phyloP scores from a whole-genome alignment of 179 eudicot species.

The Nepenthes alata region DNA sequence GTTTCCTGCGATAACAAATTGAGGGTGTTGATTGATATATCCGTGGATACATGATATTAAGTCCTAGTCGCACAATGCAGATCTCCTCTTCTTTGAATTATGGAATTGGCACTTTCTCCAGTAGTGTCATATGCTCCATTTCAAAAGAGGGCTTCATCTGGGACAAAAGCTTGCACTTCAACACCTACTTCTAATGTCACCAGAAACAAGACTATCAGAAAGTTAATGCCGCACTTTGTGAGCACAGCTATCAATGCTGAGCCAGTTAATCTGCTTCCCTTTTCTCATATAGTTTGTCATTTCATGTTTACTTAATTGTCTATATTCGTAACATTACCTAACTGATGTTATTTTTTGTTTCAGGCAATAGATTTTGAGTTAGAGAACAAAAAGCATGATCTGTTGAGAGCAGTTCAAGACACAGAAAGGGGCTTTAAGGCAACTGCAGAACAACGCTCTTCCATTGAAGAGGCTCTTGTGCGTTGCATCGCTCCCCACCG shows the following conservation, averaged over 20 bases:
- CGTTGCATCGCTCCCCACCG: not conserved
- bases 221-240: slow-evolving; percentile 14
- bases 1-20: too few relatives aligned
- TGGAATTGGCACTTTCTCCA: slow-evolving; percentile 22
- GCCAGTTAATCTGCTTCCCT: slow-evolving; percentile 10
- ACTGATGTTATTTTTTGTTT: slow-evolving; percentile 1
- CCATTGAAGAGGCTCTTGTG: slow-evolving; percentile 74
- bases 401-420: slow-evolving; percentile 56
- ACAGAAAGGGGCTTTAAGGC: slow-evolving; percentile 69
- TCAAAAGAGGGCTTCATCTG: slow-evolving; percentile 5
- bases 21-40: too few relatives aligned
- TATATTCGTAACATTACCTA: not conserved
- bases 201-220: slow-evolving; percentile 9
- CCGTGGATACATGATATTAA: not conserved
- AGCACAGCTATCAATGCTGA: slow-evolving; percentile 13
- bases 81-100: slow-evolving; percentile 15
- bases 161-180: slow-evolving; percentile 5
- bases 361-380: slow-evolving; percentile 19
- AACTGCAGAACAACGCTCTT: slow-evolving; percentile 51
- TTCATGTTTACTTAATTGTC: slow-evolving; percentile 3
- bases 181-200: slow-evolving; percentile 2
- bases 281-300: not conserved
- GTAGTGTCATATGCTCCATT: slow-evolving; percentile 3
- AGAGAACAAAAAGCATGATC: slow-evolving; percentile 48
- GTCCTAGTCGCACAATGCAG: not conserved